phyloP scores from a whole-genome alignment of 495 filamentous ascomycete genomes.

The Poronia punctata region DNA sequence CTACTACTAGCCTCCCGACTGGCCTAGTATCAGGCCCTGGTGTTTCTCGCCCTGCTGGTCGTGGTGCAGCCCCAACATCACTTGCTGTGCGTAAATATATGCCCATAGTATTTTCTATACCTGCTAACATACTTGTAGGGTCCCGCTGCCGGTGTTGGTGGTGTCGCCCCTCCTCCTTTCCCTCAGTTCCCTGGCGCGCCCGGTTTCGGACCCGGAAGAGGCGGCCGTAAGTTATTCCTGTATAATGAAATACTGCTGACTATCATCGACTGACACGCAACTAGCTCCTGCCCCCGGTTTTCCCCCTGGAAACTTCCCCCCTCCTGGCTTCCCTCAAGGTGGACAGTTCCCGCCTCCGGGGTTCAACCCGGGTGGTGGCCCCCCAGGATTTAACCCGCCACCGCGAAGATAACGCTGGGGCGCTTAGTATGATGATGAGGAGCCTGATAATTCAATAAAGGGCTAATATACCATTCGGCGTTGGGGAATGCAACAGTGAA shows the following conservation, averaged over 20 bases:
- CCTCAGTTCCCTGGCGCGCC: conserved; percentile 56
- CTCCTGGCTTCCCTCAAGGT: conserved; percentile 42
- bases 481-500: conserved; percentile 21
- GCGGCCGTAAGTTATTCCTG: conserved; percentile 53
- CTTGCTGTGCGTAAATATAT: conserved; percentile 47
- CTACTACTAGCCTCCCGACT: conserved; percentile 57
- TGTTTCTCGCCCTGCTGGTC: conserved; percentile 84
- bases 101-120: conserved; percentile 14
- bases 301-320: conserved; percentile 45
- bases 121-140: conserved; percentile 45
- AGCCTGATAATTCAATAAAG: conserved; percentile 12
- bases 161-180: conserved; percentile 63
- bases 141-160: conserved; percentile 84
- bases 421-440: conserved; percentile 12
- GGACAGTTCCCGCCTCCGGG: conserved; percentile 66
- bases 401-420: conserved; percentile 51
- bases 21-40: conserved; percentile 79
- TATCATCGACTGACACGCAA: conserved; percentile 9
- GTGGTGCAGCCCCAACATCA: conserved; percentile 74
- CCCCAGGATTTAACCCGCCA: conserved; percentile 62
- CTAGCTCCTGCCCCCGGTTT: conserved; percentile 60
- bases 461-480: conserved; percentile 25
- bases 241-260: background rate
- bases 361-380: conserved; percentile 49
- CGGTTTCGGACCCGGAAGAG: conserved; percentile 65